phyloP scores from a whole-genome alignment of 2,329 filamentous ascomycete genomes.

The Sporothrix brunneoviolacea region DNA sequence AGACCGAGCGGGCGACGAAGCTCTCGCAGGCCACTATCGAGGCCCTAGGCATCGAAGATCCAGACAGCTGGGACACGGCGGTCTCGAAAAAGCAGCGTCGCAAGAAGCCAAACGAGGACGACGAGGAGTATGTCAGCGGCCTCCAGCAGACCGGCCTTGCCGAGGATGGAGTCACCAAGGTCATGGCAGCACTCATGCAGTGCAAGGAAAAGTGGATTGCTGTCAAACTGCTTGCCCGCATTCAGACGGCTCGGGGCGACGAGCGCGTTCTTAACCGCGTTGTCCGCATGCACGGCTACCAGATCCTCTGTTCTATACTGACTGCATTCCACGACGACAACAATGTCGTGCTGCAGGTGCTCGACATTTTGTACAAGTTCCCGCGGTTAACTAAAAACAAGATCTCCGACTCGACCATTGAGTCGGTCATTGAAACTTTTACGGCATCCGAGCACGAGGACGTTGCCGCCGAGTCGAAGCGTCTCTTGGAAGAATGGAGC shows the following conservation, averaged over 20 bases:
- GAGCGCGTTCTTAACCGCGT: slow-evolving; percentile 82
- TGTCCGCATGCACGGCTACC: slow-evolving; percentile 94
- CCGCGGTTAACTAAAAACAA: slow-evolving; percentile 93
- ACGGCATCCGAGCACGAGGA: slow-evolving; percentile 63
- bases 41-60: slow-evolving; percentile 89
- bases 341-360: slow-evolving; percentile 81
- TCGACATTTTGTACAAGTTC: slow-evolving; percentile 82
- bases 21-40: slow-evolving; percentile 84
- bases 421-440: slow-evolving; percentile 67
- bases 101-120: slow-evolving; percentile 86
- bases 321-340: slow-evolving; percentile 81
- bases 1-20: slow-evolving; percentile 92
- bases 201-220: slow-evolving; percentile 99
- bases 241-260: slow-evolving; percentile 72
- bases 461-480: slow-evolving; percentile 63
- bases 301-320: slow-evolving; percentile 83
- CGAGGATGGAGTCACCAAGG: slow-evolving; percentile 79
- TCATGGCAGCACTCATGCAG: slow-evolving; percentile 94
- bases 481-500: slow-evolving; percentile 77
- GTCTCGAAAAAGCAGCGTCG: slow-evolving; percentile 86
- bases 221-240: slow-evolving; percentile 84
- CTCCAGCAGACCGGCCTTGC: slow-evolving; percentile 72
- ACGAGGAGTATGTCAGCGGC: slow-evolving; percentile 92
- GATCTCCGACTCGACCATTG: slow-evolving; percentile 93
- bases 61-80: slow-evolving; percentile 83